Base-by-base conservation (phyloP, 208 protist genomes). In the Crithidia sp. region DNA sequence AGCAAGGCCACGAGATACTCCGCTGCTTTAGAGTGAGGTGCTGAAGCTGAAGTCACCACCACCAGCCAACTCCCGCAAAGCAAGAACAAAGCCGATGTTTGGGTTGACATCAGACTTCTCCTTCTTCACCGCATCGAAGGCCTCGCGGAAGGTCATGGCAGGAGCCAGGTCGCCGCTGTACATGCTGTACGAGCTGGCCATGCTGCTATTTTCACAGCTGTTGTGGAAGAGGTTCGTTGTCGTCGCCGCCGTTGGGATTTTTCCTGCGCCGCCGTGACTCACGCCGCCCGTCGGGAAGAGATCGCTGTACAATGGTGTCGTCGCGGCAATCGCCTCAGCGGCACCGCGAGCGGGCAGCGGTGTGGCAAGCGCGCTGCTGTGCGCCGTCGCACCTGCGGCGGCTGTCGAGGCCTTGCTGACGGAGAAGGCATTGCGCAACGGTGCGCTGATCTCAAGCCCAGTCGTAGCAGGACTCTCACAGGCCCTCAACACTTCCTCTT, bases 81-180 rank as follows among this genome's bases (percentile, higher is more conserved):
- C 85, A 3, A 95, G 58, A 9, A 89, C 79, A 78, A 97, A 97
- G 0, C 90, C 92, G 77, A 95, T 85, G 75, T 97, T 97, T 10
- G 92, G 92, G 69, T 89, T 94, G 12, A 97, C 82, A 62, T 94
- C 79, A 10, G 74, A 39, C 67, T 95, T 92, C 28, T 67, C 39
- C 40, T 59, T 56, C 67, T 95, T 93, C 7, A 96, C 61, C 44
- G 76, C 74, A 19, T 93, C 67, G 60, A 91, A 95, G 19, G 93
- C 90, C 36, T 87, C 81, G 4, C 80, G 80, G 68, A 89, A 92
- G 28, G 71, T 84, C 84, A 89, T 83, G 56, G 74, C 77, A n/a
- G 76, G 57, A 19, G 64, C 52, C 3, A 63, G 53, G 39, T 57
- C 61, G 7, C 7, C 69, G 73, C 74, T 59, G 69, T 71, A 54